Evolutionary conservation across 192 early-diverging fungal genomes (phyloP), one percentile per base, ranked within the genome.

Genomic region (Coemansia erecta): DNA sequence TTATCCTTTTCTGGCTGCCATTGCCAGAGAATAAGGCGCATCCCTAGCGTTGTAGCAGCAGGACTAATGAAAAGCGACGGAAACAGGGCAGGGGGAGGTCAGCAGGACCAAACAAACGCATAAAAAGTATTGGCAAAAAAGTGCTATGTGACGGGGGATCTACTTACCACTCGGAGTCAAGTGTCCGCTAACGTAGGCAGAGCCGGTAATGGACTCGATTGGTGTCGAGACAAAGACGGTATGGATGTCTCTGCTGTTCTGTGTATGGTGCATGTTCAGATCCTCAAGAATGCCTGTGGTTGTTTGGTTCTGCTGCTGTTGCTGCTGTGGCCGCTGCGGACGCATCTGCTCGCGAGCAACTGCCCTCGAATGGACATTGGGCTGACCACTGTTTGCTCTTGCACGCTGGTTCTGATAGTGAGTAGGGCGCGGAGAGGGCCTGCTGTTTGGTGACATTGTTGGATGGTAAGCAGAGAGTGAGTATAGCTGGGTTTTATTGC

Each of bases 101-200:
- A 31, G 28, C 28, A 31, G 28, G 28, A 7, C 28, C 7, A 31
- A 31, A 31, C 28, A 31, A 31, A 31, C 28, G 28, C 28, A 5
- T 31, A 31, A 31, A 31, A 31, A 13, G 46, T 47, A 47, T 47
- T 21, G 8, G n/a, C 9, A 21, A 19, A 21, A 19, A 21, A 5
- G 3, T 21, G 9, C n/a, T 19, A 47, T 21, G 46, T 21, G 18
- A 47, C n/a, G 9, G 46, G 46, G n/a, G n/a, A n/a, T 33, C 23
- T 28, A 50, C 73, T 70, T 77, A 77, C 73, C 73, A 15, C 63
- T 62, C 0, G 73, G 73, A 23, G 73, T 70, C 73, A 77, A 46
- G 58, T 77, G 73, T n/a, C 73, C 73, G 61, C 73, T 77, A 39
- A 70, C 73, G 37, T 70, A 77, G 58, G 59, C 68, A 17, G 73